phyloP scores from a whole-genome alignment of 345 rosid species.

The Carallia brachiata region DNA sequence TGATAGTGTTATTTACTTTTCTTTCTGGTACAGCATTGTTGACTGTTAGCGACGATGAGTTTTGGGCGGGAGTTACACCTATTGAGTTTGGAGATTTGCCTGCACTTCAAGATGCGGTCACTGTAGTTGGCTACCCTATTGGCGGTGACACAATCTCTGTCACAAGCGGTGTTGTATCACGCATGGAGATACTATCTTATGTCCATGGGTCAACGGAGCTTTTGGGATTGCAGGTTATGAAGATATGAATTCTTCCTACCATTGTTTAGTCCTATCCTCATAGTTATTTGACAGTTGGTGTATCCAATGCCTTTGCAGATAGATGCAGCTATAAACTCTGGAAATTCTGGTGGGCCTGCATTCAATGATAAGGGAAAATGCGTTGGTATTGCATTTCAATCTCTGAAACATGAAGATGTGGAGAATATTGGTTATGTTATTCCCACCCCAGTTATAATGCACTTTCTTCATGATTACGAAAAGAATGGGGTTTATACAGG shows the following conservation, averaged over 20 bases:
- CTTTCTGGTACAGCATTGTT: conserved; percentile 54
- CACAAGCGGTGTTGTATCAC: conserved; percentile 92
- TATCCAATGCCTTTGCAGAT: conserved; percentile 44
- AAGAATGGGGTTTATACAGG: conserved; percentile 88
- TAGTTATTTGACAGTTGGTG: not conserved
- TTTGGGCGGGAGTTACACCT: conserved; percentile 87
- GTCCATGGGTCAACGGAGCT: conserved; percentile 94
- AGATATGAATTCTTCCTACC: not conserved
- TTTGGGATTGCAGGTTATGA: conserved; percentile 76
- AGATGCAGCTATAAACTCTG: conserved; percentile 96
- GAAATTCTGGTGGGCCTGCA: conserved; percentile 98
- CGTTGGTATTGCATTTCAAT: conserved; percentile 98
- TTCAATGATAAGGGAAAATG: conserved; percentile 86
- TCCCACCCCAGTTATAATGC: conserved; percentile 88
- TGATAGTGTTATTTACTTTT: not conserved
- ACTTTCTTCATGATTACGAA: conserved; percentile 85
- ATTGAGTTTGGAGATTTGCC: conserved; percentile 91
- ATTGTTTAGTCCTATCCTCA: not conserved
- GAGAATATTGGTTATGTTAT: conserved; percentile 95
- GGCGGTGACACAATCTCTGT: conserved; percentile 98
- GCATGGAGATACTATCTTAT: conserved; percentile 87
- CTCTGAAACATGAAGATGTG: conserved; percentile 86
- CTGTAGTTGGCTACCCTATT: conserved; percentile 94
- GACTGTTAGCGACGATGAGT: conserved; percentile 76
- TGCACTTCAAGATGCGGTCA: conserved; percentile 93